A percentile compares a stretch with the other conserved stretches of the same genome.
Evolutionary conservation across 129 eudicot genomes (phyloP).

Genomic region (Kitagawia praeruptora): DNA sequence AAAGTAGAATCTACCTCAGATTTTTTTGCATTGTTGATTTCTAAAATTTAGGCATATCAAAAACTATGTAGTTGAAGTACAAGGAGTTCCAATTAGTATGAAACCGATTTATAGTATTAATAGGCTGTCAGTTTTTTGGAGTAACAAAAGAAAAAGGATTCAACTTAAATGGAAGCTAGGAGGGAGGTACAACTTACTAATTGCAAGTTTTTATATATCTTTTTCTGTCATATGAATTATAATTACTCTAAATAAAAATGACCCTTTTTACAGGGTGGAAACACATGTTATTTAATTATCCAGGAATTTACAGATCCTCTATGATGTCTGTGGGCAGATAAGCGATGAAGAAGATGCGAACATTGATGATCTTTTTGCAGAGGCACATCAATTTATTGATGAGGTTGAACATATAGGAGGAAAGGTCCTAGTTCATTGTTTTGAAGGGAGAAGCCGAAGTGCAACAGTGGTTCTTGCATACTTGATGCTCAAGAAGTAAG

Average conservation of each 20-base stretch:
- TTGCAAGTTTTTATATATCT: neutral
- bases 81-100: no score
- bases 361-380: slow-evolving; percentile 65
- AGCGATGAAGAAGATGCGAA: slow-evolving; percentile 71
- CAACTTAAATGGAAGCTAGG: neutral
- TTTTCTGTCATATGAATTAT: neutral
- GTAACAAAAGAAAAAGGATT: neutral
- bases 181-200: neutral
- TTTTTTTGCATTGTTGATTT: no score
- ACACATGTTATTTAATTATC: neutral
- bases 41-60: no score
- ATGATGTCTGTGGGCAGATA: slow-evolving; percentile 39
- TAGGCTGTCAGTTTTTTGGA: neutral
- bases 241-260: neutral
- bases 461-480: slow-evolving; percentile 91
- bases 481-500: slow-evolving; percentile 83
- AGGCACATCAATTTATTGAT: slow-evolving; percentile 73
- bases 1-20: neutral
- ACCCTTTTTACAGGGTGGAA: neutral
- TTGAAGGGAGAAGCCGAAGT: slow-evolving; percentile 97
- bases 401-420: slow-evolving; percentile 66
- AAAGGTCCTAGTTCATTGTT: slow-evolving; percentile 94
- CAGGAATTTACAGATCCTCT: neutral
- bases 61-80: no score
- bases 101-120: no score